These are phyloP conservation scores for Nicotiana tomentosiformis DNA, from an alignment of 257 asterid species.

Conservation along the genomic window DNA sequence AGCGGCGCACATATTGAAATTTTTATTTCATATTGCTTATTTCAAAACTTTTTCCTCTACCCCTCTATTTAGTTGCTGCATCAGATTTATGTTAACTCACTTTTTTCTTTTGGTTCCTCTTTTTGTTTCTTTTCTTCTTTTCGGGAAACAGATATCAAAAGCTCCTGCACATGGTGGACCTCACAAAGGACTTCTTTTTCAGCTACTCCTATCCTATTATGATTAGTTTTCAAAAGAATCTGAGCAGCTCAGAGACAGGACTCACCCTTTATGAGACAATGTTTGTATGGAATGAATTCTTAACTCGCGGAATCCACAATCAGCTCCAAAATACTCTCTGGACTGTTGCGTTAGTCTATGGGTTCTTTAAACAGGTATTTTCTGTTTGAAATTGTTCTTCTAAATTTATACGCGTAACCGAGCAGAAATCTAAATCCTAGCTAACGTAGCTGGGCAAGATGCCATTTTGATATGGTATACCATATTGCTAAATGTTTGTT, in stretches of 20 bases:
- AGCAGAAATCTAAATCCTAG: not conserved
- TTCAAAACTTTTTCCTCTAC: constrained; percentile 5
- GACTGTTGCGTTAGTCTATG: constrained; percentile 90
- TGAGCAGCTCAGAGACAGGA: constrained; percentile 54
- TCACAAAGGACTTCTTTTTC: constrained; percentile 91
- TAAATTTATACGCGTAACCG: not conserved
- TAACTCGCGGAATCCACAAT: constrained; percentile 77
- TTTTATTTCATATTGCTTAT: constrained; percentile 19
- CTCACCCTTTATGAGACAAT: constrained; percentile 59
- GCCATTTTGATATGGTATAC: not conserved
- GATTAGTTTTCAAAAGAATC: constrained; percentile 88
- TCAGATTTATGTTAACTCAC: constrained; percentile 19
- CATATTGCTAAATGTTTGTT: not conserved
- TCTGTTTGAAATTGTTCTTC: not conserved
- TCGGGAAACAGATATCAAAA: constrained; percentile 72
- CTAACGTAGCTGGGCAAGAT: not conserved
- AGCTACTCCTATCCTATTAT: constrained; percentile 92
- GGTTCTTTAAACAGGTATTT: constrained; percentile 89
- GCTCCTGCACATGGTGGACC: constrained; percentile 84
- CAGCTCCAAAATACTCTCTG: constrained; percentile 72
- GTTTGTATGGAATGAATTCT: constrained; percentile 96
- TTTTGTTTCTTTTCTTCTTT: constrained; percentile 28
- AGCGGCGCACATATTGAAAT: constrained; percentile 21
- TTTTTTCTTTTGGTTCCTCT: constrained; percentile 12
- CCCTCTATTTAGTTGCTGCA: not conserved